A percentile compares a stretch with the other conserved stretches of the same genome.
Conservation (phyloP, 768 basidiomycete genomes). For the Lyophyllum atratum region DNA sequence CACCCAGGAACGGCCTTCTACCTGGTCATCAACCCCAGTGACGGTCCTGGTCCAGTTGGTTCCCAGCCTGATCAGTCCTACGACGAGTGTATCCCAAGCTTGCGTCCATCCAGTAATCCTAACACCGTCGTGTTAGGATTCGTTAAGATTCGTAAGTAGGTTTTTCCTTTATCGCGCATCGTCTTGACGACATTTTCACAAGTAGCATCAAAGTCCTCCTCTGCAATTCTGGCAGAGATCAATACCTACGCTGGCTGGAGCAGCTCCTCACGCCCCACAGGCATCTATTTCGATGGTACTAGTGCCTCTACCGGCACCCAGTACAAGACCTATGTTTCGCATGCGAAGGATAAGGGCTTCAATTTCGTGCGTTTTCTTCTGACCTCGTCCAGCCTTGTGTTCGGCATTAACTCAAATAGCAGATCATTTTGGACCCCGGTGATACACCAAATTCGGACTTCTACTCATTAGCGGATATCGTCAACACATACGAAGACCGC, state of each 20-base stretch:
- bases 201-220: neutral
- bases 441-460: slow-evolving; percentile 4
- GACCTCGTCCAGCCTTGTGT: neutral
- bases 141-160: neutral
- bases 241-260: slow-evolving; percentile 13
- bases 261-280: slow-evolving; percentile 7
- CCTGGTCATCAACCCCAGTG: slow-evolving; percentile 7
- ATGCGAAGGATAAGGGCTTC: slow-evolving; percentile 9
- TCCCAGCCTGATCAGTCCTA: slow-evolving; percentile 8
- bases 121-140: slow-evolving; percentile 7
- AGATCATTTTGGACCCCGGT: slow-evolving; percentile 8
- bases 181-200: neutral
- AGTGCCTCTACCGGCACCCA: neutral
- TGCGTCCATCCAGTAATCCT: slow-evolving; percentile 13
- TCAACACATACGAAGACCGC: slow-evolving; percentile 8
- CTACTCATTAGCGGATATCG: slow-evolving; percentile 7
- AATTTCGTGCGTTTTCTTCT: slow-evolving; percentile 2
- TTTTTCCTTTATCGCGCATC: neutral
- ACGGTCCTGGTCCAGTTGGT: slow-evolving; percentile 7
- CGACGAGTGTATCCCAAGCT: slow-evolving; percentile 4
- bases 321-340: slow-evolving; percentile 2
- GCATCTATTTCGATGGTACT: slow-evolving; percentile 8
- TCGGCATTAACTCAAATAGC: neutral
- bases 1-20: slow-evolving; percentile 6
- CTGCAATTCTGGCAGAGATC: neutral